Base-by-base conservation (phyloP, 805 yeast genomes). In the Candida argentea region DNA sequence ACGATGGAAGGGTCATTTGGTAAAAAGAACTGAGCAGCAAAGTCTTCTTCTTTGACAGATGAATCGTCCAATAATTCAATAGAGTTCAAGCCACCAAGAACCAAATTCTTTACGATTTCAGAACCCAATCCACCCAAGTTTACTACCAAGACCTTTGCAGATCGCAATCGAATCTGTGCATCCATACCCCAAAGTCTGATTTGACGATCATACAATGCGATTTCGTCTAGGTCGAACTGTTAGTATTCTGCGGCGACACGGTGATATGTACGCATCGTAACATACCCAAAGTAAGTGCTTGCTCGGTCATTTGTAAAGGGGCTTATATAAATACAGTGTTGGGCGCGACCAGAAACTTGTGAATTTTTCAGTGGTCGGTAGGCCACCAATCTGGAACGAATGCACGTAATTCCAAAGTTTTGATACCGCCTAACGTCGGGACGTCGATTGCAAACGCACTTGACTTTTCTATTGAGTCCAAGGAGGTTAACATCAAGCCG, bases 121-220 rank as follows among this genome's bases (percentile, higher is more conserved):
- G 76, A 73, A 5, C 93, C 93, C 6, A 83, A 65, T 1, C 84
- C 83, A 7, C 87, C 80, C 10, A 85, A 42, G 36, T 81, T 79
- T 26, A 89, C 62, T 24, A 91, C 43, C 25, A 87, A 56, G 4
- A 89, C 65, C 25, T 68, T 69, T 5, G 95, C 77, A 12, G 76
- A 70, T 20, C 91, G 67, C 61, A 89, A 71, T 24, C 74, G 52
- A 22, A 73, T 65, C 50, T 89, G 98, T 3, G 96, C 94, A 18
- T 82, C 93, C 47, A 91, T 63, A 2, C 98, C 98, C 98, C 98
- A 89, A 13, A 89, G 65, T 37, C 98, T 60, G 37, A 89, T 87
- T 54, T 89, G 98, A 34, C 98, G 71, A 53, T 89, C 98, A 48
- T 89, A 89, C 14, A 89, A 66, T 1, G 93, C 95, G 33, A 87